Base-by-base conservation (phyloP, 129 eudicot species). In the Saussurea involucrata region DNA sequence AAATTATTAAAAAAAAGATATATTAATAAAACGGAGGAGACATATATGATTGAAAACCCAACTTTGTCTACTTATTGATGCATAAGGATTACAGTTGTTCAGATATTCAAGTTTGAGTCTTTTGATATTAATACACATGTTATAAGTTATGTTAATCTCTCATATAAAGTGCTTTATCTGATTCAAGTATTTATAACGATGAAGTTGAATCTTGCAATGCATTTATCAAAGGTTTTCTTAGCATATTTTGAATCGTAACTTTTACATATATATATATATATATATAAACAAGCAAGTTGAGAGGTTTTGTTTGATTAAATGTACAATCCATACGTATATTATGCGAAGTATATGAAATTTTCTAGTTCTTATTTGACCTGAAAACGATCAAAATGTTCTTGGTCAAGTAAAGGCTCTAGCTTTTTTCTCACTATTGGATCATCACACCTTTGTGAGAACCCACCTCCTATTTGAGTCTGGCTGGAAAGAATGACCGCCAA, bases 391-490 rank as follows among this genome's bases (percentile, higher is more conserved):
- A 49, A 17, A 69, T 10, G 74, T 37, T 68, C 60, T 69, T 24
- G 60, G 74, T 69, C 9, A 22, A 69, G 61, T 69, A 69, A 69
- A 13, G 60, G 1, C 60, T 37, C 58, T 37, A 69, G 18, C 74
- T 69, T 69, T 57, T 40, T 69, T 69, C 22, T 69, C 31, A 22
- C 34, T 69, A 40, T 24, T 34, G 32, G 61, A 69, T 32, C 49
- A 67, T 67, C 42, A 32, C 71, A 6, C 25, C 17, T 29, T 67
- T 12, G 27, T 33, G 34, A 21, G 36, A 25, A n/a, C 22, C 58
- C 61, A 53, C 61, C 60, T 15, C 0, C 17, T 10, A 40, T 40
- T 40, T 49, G 61, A 5, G 9, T n/a, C 21, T 0, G 8, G 21
- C 6, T 4, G 18, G 21, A 49, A 49, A 49, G 58, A 49, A 15